A percentile compares a stretch with the other conserved stretches of the same genome.
Evolutionary conservation across 306 rosid genomes (phyloP).

Genomic region (Cicer chorassanicum): DNA sequence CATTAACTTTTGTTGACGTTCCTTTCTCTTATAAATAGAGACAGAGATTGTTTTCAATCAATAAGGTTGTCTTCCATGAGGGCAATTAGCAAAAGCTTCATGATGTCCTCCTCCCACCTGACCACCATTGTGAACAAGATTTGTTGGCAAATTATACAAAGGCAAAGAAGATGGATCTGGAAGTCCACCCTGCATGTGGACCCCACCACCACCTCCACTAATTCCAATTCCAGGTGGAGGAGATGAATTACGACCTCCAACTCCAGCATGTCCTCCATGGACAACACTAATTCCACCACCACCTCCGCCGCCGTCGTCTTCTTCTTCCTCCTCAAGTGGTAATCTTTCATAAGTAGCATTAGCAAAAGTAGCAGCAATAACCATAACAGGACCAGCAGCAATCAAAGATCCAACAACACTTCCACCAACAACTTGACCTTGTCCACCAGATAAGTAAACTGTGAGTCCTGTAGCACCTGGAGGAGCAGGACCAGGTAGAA

Average conservation of each 20-base stretch:
- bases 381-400: conserved; percentile 92
- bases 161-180: conserved; percentile 72
- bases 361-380: conserved; percentile 89
- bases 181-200: conserved; percentile 58
- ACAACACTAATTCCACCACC: conserved; percentile 10
- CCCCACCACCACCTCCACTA: conserved; percentile 32
- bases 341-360: conserved; percentile 90
- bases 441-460: conserved; percentile 85
- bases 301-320: conserved; percentile 4
- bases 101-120: conserved; percentile 54
- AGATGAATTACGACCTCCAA: conserved; percentile 25
- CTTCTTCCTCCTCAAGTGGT: conserved; percentile 84
- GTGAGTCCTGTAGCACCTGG: conserved; percentile 85
- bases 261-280: conserved; percentile 48
- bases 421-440: conserved; percentile 89
- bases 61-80: conserved; percentile 70
- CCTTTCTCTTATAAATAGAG: too few species aligned
- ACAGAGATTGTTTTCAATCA: conserved; percentile 17
- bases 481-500: conserved; percentile 84
- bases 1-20: too few species aligned
- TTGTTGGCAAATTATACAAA: conserved; percentile 67
- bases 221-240: conserved; percentile 59
- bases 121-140: conserved; percentile 70
- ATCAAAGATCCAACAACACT: conserved; percentile 84
- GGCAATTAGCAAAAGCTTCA: conserved; percentile 68